These are phyloP conservation scores for Brettanomyces naardenensis DNA, from an alignment of 805 yeast species.

Conservation along the genomic window DNA sequence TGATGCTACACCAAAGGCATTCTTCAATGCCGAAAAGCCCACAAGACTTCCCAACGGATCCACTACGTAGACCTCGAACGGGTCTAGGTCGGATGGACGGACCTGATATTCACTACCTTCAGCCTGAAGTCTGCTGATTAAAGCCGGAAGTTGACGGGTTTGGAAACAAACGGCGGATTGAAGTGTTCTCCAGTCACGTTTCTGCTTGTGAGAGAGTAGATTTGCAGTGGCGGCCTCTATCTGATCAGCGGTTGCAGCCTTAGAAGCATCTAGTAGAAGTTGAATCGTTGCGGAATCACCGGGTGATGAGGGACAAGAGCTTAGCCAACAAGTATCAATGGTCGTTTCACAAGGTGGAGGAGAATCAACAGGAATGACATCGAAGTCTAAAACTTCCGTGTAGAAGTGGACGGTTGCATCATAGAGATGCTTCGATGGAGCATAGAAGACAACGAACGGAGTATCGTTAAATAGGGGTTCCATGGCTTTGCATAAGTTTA, in stretches of 20 bases:
- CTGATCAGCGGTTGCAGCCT: slow-evolving; percentile 19
- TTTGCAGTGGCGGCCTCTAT: slow-evolving; percentile 22
- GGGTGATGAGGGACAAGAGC: slow-evolving; percentile 17
- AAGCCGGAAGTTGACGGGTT: slow-evolving; percentile 30
- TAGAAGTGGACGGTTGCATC: slow-evolving; percentile 50
- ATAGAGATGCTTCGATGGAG: slow-evolving; percentile 38
- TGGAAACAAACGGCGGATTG: slow-evolving; percentile 39
- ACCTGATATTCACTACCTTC: slow-evolving; percentile 38
- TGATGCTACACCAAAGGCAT: slow-evolving; percentile 37
- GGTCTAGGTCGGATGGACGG: slow-evolving; percentile 65
- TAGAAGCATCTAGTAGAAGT: slow-evolving; percentile 17
- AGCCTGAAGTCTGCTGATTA: slow-evolving; percentile 28
- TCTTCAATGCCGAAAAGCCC: slow-evolving; percentile 64
- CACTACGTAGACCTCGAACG: slow-evolving; percentile 64
- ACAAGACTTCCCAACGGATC: slow-evolving; percentile 82
- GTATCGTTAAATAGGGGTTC: slow-evolving; percentile 46
- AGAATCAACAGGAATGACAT: slow-evolving; percentile 14
- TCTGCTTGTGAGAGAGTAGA: slow-evolving; percentile 19
- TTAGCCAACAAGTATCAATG: slow-evolving; percentile 24
- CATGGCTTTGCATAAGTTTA: too few relatives aligned
- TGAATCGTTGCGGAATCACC: slow-evolving; percentile 19
- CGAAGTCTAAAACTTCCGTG: slow-evolving; percentile 33
- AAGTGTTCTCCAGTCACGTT: slow-evolving; percentile 44
- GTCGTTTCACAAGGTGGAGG: slow-evolving; percentile 3
- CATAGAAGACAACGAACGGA: slow-evolving; percentile 43